phyloP scores from a whole-genome alignment of 371 early-diverging fungal genomes.

The Fennellomyces sp. region DNA sequence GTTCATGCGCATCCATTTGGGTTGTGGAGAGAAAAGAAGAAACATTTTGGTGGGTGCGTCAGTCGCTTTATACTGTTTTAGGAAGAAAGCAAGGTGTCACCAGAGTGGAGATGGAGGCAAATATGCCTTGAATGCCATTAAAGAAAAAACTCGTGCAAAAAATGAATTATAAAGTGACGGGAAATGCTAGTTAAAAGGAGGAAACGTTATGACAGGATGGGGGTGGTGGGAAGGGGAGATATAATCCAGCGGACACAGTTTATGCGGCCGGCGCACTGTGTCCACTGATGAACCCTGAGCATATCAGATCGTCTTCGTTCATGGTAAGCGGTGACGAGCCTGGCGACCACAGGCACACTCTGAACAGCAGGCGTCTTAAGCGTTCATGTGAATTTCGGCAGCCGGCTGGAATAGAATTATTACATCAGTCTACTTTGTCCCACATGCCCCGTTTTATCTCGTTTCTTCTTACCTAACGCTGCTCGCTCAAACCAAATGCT shows the following conservation, averaged over 20 bases:
- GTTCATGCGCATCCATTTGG: no score
- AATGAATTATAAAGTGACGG: neutral
- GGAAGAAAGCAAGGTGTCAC: no score
- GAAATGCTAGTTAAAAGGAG: neutral
- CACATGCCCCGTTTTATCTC: no score
- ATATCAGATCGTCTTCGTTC: constrained; percentile 37
- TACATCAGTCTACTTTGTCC: constrained; percentile 5
- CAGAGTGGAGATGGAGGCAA: no score
- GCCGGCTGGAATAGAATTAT: constrained; percentile 32
- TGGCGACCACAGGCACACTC: constrained; percentile 42
- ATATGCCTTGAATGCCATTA: no score
- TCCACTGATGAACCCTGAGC: constrained; percentile 42
- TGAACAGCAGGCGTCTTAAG: constrained; percentile 48
- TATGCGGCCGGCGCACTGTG: constrained; percentile 60
- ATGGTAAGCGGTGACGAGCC: constrained; percentile 28
- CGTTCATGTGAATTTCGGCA: constrained; percentile 61
- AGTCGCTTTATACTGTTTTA: no score
- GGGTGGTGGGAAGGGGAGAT: neutral
- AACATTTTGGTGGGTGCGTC: no score
- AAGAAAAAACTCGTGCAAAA: neutral
- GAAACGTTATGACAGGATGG: neutral
- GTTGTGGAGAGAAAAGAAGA: no score
- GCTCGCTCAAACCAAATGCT: constrained; percentile 72
- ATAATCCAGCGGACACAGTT: constrained; percentile 2
- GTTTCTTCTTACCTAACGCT: constrained; percentile 50